phyloP scores from a whole-genome alignment of 139 green algal species.

The Tetradesmus lagerheimii region DNA sequence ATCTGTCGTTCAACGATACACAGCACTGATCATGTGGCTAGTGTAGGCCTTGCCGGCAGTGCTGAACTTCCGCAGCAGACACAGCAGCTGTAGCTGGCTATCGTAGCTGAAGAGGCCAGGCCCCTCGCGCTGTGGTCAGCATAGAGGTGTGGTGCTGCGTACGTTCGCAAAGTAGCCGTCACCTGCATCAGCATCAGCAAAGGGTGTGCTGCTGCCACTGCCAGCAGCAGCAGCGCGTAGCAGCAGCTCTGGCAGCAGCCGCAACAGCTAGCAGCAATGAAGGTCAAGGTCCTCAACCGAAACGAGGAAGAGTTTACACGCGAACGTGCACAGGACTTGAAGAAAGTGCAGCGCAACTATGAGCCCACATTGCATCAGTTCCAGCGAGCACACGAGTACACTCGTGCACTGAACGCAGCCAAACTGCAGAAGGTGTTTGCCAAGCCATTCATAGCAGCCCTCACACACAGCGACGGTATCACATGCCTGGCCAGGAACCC shows the following conservation, averaged over 20 bases:
- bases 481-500: constrained; percentile 88
- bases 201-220: constrained; percentile 5
- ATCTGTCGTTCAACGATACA: background rate
- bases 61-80: background rate
- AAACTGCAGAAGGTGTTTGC: constrained; percentile 98
- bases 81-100: background rate
- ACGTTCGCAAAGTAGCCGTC: too few species aligned
- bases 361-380: constrained; percentile 92
- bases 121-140: background rate
- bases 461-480: constrained; percentile 93
- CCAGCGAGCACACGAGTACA: constrained; percentile 96
- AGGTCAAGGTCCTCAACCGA: constrained; percentile 93
- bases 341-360: constrained; percentile 93
- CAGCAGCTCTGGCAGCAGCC: background rate
- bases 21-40: background rate
- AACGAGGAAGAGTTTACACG: constrained; percentile 86
- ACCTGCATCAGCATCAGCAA: background rate
- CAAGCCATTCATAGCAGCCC: constrained; percentile 94
- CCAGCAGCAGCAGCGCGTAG: background rate
- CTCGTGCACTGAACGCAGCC: constrained; percentile 89
- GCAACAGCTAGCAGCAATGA: constrained; percentile 75
- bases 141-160: too few species aligned
- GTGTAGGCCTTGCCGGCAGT: background rate
- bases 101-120: background rate
- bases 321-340: constrained; percentile 84